These are phyloP conservation scores for Arachis hypogaea DNA, from an alignment of 306 rosid genomes.

Conservation along the genomic window DNA sequence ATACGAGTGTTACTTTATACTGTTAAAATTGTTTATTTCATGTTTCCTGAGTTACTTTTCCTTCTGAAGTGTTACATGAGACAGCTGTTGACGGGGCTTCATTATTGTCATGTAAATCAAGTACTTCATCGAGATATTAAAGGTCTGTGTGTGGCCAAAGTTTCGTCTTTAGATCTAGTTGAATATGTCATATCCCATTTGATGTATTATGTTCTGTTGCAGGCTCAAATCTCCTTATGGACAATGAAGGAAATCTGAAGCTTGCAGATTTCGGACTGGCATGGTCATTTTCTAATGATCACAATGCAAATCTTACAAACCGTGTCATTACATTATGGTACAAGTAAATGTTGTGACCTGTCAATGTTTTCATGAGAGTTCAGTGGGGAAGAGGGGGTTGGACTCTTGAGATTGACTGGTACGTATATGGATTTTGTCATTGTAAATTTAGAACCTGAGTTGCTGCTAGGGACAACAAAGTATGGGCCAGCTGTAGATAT, in stretches of 20 bases:
- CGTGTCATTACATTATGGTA: conserved; percentile 79
- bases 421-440: conserved; percentile 10
- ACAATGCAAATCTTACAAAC: conserved; percentile 67
- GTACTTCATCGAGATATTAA: conserved; percentile 84
- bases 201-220: conserved; percentile 44
- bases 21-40: neutral
- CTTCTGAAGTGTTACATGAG: conserved; percentile 67
- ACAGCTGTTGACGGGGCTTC: conserved; percentile 73
- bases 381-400: neutral
- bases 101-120: conserved; percentile 68
- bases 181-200: conserved; percentile 1
- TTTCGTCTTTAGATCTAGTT: neutral
- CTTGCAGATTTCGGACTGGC: conserved; percentile 83
- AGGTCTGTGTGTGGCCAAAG: conserved; percentile 46
- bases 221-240: conserved; percentile 77
- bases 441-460: conserved; percentile 65
- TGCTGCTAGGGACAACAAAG: conserved; percentile 73
- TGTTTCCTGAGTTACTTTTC: conserved; percentile 34
- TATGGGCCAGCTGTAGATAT: conserved; percentile 80
- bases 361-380: neutral
- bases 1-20: conserved; percentile 1
- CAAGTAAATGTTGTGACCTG: conserved; percentile 42
- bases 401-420: neutral
- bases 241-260: conserved; percentile 73
- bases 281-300: conserved; percentile 55